Evolutionary conservation across 2,329 filamentous ascomycete genomes (phyloP).

Genomic region (Cyanodermella asteris): DNA sequence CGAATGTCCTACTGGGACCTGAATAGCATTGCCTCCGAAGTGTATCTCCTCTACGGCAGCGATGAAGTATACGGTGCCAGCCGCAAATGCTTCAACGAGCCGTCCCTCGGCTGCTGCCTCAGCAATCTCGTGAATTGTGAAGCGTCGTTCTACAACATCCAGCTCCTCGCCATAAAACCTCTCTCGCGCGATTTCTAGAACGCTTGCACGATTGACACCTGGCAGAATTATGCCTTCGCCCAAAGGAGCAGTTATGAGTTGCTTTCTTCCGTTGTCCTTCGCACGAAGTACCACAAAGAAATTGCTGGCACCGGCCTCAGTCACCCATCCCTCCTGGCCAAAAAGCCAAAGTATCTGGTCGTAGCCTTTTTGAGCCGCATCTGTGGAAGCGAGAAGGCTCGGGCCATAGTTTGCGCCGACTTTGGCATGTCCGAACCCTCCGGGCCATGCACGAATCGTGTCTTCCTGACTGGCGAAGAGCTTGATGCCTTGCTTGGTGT

Average conservation of each 20-base stretch:
- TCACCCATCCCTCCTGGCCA: conserved; percentile 53
- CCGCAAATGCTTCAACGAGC: conserved; percentile 64
- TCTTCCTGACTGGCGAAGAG: conserved; percentile 62
- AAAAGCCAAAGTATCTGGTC: conserved; percentile 88
- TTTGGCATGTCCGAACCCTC: conserved; percentile 81
- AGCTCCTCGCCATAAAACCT: conserved; percentile 29
- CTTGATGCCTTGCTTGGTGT: conserved; percentile 28
- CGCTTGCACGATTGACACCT: conserved; percentile 65
- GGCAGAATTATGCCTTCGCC: conserved; percentile 69
- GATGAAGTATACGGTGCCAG: conserved; percentile 70
- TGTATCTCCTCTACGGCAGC: conserved; percentile 45
- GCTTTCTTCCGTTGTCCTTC: conserved; percentile 39
- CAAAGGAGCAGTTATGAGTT: conserved; percentile 67
- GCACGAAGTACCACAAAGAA: conserved; percentile 70
- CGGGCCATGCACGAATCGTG: conserved; percentile 77
- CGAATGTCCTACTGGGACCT: too few species aligned
- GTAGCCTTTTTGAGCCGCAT: conserved; percentile 52
- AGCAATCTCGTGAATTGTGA: conserved; percentile 58
- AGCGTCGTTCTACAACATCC: conserved; percentile 55
- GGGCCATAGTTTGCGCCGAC: conserved; percentile 89
- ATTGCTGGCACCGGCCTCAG: conserved; percentile 79
- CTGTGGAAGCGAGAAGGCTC: conserved; percentile 52
- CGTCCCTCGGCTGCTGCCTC: conserved; percentile 54
- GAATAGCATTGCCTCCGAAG: conserved; percentile 41
- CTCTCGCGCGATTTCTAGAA: conserved; percentile 48